Conservation (phyloP, 495 filamentous ascomycete species). For the Chaetomium fimeti region DNA sequence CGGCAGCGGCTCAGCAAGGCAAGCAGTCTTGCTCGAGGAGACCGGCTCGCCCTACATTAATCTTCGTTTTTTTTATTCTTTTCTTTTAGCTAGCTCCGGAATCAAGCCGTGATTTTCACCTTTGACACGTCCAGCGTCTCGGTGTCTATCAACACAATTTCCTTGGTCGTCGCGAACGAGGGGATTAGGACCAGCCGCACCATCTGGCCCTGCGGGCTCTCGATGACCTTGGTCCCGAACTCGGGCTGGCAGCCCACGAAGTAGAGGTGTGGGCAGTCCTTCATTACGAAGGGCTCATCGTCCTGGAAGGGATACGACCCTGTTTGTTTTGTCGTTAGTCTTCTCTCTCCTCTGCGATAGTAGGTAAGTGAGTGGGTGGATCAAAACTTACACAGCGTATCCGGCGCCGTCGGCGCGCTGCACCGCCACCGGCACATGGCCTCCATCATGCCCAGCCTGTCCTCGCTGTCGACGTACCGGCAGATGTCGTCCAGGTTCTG, state of each 20-base stretch:
- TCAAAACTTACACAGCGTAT: constrained; percentile 79
- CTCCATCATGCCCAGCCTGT: constrained; percentile 84
- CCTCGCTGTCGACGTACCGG: constrained; percentile 77
- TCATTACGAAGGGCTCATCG: constrained; percentile 79
- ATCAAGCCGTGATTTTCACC: constrained; percentile 50
- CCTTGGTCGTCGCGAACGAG: constrained; percentile 73
- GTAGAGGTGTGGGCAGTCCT: constrained; percentile 84
- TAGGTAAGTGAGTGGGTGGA: background rate
- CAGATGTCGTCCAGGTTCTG: constrained; percentile 93
- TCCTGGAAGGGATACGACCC: constrained; percentile 96
- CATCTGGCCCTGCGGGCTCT: constrained; percentile 57
- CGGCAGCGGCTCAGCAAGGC: background rate
- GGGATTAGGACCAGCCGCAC: constrained; percentile 79
- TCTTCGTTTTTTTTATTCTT: background rate
- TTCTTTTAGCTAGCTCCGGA: constrained; percentile 5
- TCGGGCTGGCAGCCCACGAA: constrained; percentile 84
- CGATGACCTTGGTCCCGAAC: constrained; percentile 73
- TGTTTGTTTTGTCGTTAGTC: constrained; percentile 38
- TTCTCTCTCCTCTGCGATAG: background rate
- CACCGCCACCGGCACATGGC: constrained; percentile 86
- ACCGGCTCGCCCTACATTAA: constrained; percentile 10
- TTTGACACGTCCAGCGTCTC: constrained; percentile 77
- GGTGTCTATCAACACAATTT: constrained; percentile 80
- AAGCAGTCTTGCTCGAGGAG: background rate
- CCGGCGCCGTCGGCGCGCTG: constrained; percentile 90